Evolutionary conservation across 2,329 filamentous ascomycete genomes (phyloP).

Genomic region (Penicillium polonicum): DNA sequence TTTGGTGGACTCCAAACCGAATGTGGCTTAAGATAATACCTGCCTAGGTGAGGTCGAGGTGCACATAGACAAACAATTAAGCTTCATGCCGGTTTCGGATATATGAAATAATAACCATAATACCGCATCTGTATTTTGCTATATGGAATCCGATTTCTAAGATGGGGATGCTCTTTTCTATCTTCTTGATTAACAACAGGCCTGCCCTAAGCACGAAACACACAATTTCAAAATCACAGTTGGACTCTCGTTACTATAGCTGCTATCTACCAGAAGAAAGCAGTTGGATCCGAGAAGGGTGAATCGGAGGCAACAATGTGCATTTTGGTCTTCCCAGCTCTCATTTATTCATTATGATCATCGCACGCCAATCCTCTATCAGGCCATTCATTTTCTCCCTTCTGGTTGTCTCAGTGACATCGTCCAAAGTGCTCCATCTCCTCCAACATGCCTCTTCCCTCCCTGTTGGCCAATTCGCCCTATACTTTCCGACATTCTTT

Average conservation of each 20-base stretch:
- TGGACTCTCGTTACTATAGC: not conserved
- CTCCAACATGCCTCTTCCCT: conserved; percentile 28
- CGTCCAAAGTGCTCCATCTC: conserved; percentile 31
- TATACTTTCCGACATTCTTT: conserved; percentile 36
- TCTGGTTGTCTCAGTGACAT: conserved; percentile 25
- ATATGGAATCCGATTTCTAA: not conserved
- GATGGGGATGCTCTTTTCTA: not conserved
- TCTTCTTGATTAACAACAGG: not conserved
- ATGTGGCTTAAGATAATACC: no score
- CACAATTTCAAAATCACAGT: not conserved
- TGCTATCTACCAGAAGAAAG: not conserved
- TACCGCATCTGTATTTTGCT: not conserved
- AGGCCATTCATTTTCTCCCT: conserved; percentile 30
- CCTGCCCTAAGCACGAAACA: not conserved
- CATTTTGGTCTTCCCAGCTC: not conserved
- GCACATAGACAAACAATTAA: not conserved
- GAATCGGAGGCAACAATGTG: not conserved
- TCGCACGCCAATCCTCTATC: conserved; percentile 22
- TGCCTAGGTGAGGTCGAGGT: not conserved
- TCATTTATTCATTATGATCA: conserved; percentile 19
- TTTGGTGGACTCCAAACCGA: fast-evolving
- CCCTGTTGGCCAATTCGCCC: conserved; percentile 18
- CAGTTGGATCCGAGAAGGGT: not conserved
- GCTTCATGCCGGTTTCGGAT: not conserved
- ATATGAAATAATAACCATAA: not conserved